Percentiles rank a stretch among this genome's conserved stretches.
These are phyloP conservation scores for Stentor coeruleus DNA, from an alignment of 73 alveolate genomes.

Conservation along the genomic window DNA sequence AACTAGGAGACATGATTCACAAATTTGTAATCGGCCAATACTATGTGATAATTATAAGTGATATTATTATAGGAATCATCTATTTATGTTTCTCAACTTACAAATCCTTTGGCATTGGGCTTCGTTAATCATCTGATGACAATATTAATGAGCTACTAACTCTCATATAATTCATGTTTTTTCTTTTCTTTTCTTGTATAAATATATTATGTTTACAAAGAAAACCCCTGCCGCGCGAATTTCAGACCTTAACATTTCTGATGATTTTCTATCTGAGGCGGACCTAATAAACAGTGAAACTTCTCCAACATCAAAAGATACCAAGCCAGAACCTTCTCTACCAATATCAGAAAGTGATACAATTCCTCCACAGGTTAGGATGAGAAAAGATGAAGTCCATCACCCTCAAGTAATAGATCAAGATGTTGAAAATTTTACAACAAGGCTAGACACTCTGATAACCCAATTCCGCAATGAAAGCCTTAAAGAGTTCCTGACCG, in stretches of 20 bases:
- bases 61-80: no score
- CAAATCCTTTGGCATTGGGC: no score
- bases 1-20: no score
- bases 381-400: conserved; percentile 20
- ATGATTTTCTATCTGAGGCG: not conserved
- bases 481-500: conserved; percentile 88
- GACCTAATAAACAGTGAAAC: not conserved
- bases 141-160: no score
- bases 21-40: no score
- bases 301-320: not conserved
- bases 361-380: not conserved
- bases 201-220: not conserved
- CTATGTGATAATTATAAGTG: no score
- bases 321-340: no score
- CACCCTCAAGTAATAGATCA: conserved; percentile 86
- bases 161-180: no score
- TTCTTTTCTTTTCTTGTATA: no score
- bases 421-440: conserved; percentile 92
- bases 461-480: conserved; percentile 89
- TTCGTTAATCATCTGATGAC: no score
- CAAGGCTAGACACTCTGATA: conserved; percentile 83
- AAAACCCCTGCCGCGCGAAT: conserved; percentile 8
- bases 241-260: not conserved
- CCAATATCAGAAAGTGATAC: not conserved
- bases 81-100: no score